These are phyloP conservation scores for Rhizopogon roseolus DNA, from an alignment of 768 basidiomycete genomes.

Conservation along the genomic window DNA sequence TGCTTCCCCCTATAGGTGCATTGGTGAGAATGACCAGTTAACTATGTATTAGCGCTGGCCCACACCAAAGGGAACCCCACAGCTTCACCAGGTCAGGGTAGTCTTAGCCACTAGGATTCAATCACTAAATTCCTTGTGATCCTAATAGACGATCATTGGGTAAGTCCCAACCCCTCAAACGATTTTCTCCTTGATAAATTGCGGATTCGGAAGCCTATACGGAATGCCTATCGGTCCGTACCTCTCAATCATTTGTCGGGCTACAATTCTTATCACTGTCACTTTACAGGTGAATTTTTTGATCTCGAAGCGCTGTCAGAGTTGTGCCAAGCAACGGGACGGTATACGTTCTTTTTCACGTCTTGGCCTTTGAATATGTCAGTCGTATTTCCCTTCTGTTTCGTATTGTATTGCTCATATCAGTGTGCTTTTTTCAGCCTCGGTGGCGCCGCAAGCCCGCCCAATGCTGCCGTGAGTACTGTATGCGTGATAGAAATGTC, in stretches of 20 bases:
- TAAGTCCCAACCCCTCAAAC: constrained; percentile 24
- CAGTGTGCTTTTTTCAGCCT: constrained; percentile 28
- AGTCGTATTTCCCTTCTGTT: constrained; percentile 18
- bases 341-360: constrained; percentile 74
- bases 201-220: constrained; percentile 42
- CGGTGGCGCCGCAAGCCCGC: constrained; percentile 65
- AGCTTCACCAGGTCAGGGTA: constrained; percentile 51
- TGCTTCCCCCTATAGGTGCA: constrained; percentile 16
- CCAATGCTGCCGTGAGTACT: constrained; percentile 62
- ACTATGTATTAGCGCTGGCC: constrained; percentile 46
- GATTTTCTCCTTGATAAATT: neutral
- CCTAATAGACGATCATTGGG: constrained; percentile 52
- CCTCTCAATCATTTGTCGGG: neutral
- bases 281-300: constrained; percentile 56
- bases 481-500: neutral
- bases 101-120: constrained; percentile 4
- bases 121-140: constrained; percentile 2
- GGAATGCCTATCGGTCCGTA: constrained; percentile 66
- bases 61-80: constrained; percentile 32
- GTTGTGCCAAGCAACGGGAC: constrained; percentile 48
- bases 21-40: neutral
- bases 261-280: neutral
- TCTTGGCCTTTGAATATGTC: constrained; percentile 74
- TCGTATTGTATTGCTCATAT: neutral
- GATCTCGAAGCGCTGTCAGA: constrained; percentile 61